Conservation (phyloP, 306 rosid species). For the Urtica urens region DNA sequence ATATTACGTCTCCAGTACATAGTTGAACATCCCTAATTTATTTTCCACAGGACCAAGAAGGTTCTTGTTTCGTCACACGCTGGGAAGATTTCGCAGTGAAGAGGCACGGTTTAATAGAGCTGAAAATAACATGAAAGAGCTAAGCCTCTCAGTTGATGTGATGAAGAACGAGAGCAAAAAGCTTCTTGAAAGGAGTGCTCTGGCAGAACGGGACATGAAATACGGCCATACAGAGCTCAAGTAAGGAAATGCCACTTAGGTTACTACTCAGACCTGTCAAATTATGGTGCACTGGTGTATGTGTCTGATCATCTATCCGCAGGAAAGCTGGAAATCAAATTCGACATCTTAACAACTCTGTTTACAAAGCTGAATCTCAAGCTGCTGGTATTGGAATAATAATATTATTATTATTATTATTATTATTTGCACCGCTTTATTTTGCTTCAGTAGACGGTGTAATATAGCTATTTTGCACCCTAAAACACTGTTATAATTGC, state of each 20-base stretch:
- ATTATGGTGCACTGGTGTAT: constrained; percentile 10
- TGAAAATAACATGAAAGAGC: constrained; percentile 63
- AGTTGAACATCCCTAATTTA: no score
- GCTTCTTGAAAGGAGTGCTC: constrained; percentile 67
- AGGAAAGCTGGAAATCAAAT: constrained; percentile 64
- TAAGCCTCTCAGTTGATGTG: constrained; percentile 60
- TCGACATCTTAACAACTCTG: constrained; percentile 55
- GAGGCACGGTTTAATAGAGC: constrained; percentile 75
- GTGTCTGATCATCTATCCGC: no score
- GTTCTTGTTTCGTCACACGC: constrained; percentile 69
- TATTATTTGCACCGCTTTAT: no score
- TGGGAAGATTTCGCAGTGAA: constrained; percentile 70
- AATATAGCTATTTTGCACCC: no score
- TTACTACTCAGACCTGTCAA: not conserved
- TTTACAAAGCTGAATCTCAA: constrained; percentile 50
- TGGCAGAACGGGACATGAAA: constrained; percentile 81
- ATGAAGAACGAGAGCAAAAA: constrained; percentile 76
- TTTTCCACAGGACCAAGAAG: constrained; percentile 68
- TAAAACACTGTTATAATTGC: not conserved
- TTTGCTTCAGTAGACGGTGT: no score
- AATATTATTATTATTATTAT: no score
- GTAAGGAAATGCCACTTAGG: constrained; percentile 25
- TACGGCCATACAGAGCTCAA: constrained; percentile 54
- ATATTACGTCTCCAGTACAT: no score
- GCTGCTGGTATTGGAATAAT: constrained; percentile 77